Percentiles rank a stretch among this genome's conserved stretches.
Evolutionary conservation across 1,284 basidiomycete genomes (phyloP).

Genomic region (Papiliotrema fonsecae): DNA sequence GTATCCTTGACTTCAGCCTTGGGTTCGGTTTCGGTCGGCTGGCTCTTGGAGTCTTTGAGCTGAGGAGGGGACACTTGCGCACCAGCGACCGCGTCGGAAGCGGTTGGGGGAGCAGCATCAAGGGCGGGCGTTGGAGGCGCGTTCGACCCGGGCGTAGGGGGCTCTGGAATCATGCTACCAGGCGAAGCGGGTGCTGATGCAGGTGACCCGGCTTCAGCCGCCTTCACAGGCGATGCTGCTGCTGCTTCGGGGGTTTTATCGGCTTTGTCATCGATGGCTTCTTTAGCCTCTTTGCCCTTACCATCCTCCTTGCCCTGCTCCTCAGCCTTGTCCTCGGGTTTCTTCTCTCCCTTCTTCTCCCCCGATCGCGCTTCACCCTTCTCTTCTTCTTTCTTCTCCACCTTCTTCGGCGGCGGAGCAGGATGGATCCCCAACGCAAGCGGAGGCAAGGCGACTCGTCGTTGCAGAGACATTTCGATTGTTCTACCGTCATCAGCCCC

Average conservation of each 20-base stretch:
- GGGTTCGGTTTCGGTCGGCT: background rate
- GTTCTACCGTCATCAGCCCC: background rate
- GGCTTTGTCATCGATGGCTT: background rate
- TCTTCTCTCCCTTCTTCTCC: conserved; percentile 8
- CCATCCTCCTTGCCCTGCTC: conserved; percentile 1
- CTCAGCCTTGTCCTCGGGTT: conserved; percentile 1
- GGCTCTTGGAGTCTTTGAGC: background rate
- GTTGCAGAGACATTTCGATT: conserved; percentile 31
- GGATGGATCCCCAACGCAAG: conserved; percentile 29
- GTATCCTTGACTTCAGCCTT: conserved; percentile 5
- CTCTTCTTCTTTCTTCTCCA: conserved; percentile 9
- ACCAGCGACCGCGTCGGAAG: background rate
- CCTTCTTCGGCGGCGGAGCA: conserved; percentile 19
- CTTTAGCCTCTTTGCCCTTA: conserved; percentile 1
- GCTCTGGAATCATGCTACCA: conserved; percentile 19
- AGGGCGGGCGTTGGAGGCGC: background rate
- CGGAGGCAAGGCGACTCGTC: conserved; percentile 26
- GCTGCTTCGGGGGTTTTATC: no score
- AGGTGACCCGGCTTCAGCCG: background rate
- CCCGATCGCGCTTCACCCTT: conserved; percentile 3
- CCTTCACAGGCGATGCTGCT: background rate
- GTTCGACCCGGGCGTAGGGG: conserved; percentile 12
- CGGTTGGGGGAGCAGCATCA: background rate
- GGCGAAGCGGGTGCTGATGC: conserved; percentile 11
- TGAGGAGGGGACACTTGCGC: background rate